Base-by-base conservation (phyloP, 768 basidiomycete species). In the Pholiota molesta region DNA sequence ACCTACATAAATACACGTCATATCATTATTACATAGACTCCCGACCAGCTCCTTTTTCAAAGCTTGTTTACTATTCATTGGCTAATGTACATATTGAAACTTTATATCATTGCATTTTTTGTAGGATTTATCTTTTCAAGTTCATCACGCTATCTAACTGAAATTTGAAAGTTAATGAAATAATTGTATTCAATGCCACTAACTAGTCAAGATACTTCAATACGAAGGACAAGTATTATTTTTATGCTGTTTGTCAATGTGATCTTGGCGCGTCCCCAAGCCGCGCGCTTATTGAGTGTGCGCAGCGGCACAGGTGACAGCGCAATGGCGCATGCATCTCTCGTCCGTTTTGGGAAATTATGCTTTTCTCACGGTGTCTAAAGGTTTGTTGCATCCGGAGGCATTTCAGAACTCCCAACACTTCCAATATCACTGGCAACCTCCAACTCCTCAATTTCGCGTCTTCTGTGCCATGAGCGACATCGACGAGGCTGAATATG, bases 401-500 rank as follows among this genome's bases (percentile, higher is more conserved):
- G 42, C 47, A 49, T 28, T 49, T 49, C 47, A 26, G 5, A 31
- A 49, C n/a, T 10, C 21, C 45, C 19, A 21, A 19, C 47, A 49
- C 47, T 21, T 23, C 47, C 23, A 37, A 9, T 37, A 19, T 49
- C 21, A 49, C 47, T 9, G 47, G 47, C 47, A 26, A 21, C 35
- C 23, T 33, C 33, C 53, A 28, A 55, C 29, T 33, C 28, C 52
- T 54, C 52, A 14, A 33, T 28, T 16, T 47, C 56, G 56, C 56
- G 56, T 45, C 11, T 57, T 49, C 21, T 49, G 6, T 4, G 39
- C 44, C 57, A 74, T 71, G 66, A 72, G 69, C 66, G 76, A 75
- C 66, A 78, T 75, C 47, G 79, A 79, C 59, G 77, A 74, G 28
- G n/a, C 19, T 57, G 86, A 88, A 68, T 90, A 88, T 70, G 86